Evolutionary conservation across 306 rosid species (phyloP), one percentile per base, ranked within the genome.

Genomic region (Sechiopsis laciniata): DNA sequence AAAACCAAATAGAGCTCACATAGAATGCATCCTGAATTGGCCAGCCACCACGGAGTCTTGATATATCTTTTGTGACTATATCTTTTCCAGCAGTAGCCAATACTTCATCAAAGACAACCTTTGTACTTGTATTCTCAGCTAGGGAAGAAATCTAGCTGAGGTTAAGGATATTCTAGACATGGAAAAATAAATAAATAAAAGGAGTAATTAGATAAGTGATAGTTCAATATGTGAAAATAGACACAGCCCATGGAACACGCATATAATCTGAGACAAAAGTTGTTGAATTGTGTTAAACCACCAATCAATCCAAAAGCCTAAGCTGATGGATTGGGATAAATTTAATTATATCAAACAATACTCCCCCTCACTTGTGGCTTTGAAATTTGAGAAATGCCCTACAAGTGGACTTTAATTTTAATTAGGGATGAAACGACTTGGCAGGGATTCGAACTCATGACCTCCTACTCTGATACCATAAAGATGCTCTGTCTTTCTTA

Each of bases 31-130:
- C 98, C 76, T 88, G 97, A 90, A 94, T 90, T 16, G 97, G 91
- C 98, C 98, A 94, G 73, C 98, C 98, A 76, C 98, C 97, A 9
- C 96, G 96, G 65, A 94, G 54, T 80, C 97, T 90, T 46, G 98
- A 88, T 84, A 94, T 81, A 80, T 94, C 98, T 81, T 94, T 94
- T 8, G 96, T 90, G 75, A 89, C 77, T 75, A 87, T 80, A 84
- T 94, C 98, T 84, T 83, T 94, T 80, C 89, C 98, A 76, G 98
- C 96, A 76, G 87, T 80, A 79, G 85, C 87, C 86, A 94, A 85
- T 64, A 94, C 90, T 84, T 94, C 97, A 71, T 90, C 84, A 76
- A 94, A 94, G 75, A 94, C 94, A 75, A 89, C 83, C 85, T 81
- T 87, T 29, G 92, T 78, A 81, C 90, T 82, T 22, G 97, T 90